Conservation (phyloP, 208 protist species). For the Acanthamoeba triangularis region DNA sequence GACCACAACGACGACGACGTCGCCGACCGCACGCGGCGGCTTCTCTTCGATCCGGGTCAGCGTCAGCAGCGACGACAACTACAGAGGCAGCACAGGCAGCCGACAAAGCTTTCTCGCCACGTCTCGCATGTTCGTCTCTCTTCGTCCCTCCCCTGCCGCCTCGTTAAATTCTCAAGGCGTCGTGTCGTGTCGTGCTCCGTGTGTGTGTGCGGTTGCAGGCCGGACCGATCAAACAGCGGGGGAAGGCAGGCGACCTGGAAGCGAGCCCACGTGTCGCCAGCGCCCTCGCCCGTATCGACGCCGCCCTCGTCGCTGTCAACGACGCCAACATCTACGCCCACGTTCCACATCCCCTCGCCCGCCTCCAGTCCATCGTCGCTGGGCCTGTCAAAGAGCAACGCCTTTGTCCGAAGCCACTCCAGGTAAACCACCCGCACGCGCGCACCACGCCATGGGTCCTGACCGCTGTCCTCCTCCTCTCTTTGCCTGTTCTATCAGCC, state of each 20-base stretch:
- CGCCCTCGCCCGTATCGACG: not conserved
- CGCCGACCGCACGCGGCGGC: not conserved
- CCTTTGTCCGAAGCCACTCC: not conserved
- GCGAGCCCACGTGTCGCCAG: not conserved
- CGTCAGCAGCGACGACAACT: not conserved
- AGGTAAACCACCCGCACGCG: not conserved
- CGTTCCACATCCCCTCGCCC: not conserved
- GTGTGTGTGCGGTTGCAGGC: not conserved
- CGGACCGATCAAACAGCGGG: not conserved
- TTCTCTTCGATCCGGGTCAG: constrained; percentile 49
- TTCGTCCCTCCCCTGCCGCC: not conserved
- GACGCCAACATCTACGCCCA: not conserved
- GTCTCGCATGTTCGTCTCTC: constrained; percentile 42
- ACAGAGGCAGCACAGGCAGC: not conserved
- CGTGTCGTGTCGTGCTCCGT: not conserved
- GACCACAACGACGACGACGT: not conserved
- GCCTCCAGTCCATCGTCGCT: not conserved
- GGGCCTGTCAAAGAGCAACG: not conserved
- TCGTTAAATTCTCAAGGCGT: not conserved
- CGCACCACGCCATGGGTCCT: too few species aligned
- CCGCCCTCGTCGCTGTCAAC: not conserved
- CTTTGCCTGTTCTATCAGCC: not conserved
- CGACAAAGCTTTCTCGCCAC: constrained; percentile 49
- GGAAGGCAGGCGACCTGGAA: not conserved
- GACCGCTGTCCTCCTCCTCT: too few species aligned